Evolutionary conservation across 129 eudicot genomes (phyloP).

Genomic region (Chrysanthemum lavandulifolium): DNA sequence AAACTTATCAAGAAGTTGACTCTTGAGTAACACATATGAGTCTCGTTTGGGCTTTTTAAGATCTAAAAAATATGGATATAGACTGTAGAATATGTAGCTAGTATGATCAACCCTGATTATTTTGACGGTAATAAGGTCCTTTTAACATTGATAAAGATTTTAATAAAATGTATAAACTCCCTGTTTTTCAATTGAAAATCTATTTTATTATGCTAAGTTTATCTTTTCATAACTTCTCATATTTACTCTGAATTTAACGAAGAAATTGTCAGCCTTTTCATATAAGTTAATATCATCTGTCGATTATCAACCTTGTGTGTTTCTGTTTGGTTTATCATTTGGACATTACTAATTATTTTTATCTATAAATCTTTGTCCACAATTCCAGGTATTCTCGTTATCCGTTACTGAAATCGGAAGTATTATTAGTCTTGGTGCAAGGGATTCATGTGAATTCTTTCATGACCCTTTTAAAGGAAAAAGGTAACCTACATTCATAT

Average conservation of each 20-base stretch:
- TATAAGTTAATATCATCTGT: background rate
- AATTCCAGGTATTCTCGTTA: conserved; percentile 71
- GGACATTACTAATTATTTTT: background rate
- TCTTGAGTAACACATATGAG: background rate
- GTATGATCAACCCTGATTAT: background rate
- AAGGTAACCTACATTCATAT: conserved; percentile 40
- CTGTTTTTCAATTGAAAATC: too few species aligned
- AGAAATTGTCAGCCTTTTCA: background rate
- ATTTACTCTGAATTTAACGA: background rate
- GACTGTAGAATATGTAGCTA: background rate
- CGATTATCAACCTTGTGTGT: background rate
- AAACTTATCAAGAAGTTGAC: background rate
- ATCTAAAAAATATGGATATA: background rate
- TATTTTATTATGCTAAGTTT: background rate
- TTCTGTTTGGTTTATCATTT: background rate
- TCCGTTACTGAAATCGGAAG: conserved; percentile 83
- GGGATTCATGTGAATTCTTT: conserved; percentile 83
- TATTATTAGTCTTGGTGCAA: conserved; percentile 77
- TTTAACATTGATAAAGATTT: background rate
- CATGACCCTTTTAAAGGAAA: conserved; percentile 86
- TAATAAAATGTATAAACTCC: background rate
- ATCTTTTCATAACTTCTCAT: background rate
- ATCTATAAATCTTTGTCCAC: background rate
- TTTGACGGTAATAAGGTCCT: conserved; percentile 3
- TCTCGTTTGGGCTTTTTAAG: background rate